phyloP scores from a whole-genome alignment of 2,329 filamentous ascomycete species.

The Monilinia fructicola region DNA sequence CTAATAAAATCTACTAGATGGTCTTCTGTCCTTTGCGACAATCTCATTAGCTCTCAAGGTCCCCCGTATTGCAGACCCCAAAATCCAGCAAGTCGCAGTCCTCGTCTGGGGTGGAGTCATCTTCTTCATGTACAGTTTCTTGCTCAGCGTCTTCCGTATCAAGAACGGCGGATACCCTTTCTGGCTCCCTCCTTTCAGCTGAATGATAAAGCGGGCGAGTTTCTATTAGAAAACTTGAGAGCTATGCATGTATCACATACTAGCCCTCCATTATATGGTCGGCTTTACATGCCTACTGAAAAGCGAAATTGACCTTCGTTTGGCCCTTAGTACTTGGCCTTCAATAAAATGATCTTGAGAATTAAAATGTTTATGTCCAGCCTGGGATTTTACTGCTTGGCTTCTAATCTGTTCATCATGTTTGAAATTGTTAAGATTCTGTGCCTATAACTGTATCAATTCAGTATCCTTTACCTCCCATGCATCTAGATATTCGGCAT shows the following conservation, averaged over 20 bases:
- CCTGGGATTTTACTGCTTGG: background rate
- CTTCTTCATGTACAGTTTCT: constrained; percentile 85
- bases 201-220: background rate
- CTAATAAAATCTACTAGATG: constrained; percentile 51
- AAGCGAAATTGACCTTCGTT: constrained; percentile 10
- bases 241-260: constrained; percentile 20
- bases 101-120: constrained; percentile 76
- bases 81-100: constrained; percentile 77
- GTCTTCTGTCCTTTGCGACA: constrained; percentile 80
- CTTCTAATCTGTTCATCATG: background rate
- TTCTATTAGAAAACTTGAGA: background rate
- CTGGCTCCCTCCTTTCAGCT: constrained; percentile 78
- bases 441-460: background rate
- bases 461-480: background rate
- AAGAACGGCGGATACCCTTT: constrained; percentile 98
- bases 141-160: constrained; percentile 87
- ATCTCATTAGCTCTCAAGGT: constrained; percentile 92
- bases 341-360: background rate
- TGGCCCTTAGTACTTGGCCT: constrained; percentile 7
- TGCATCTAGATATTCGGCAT: background rate
- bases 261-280: constrained; percentile 1
- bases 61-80: constrained; percentile 77
- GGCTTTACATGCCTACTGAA: constrained; percentile 20
- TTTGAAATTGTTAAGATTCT: background rate
- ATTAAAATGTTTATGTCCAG: background rate